A percentile compares a stretch with the other conserved stretches of the same genome.
phyloP scores from a whole-genome alignment of 805 yeast species.

The Naumovozyma dairenensis region DNA sequence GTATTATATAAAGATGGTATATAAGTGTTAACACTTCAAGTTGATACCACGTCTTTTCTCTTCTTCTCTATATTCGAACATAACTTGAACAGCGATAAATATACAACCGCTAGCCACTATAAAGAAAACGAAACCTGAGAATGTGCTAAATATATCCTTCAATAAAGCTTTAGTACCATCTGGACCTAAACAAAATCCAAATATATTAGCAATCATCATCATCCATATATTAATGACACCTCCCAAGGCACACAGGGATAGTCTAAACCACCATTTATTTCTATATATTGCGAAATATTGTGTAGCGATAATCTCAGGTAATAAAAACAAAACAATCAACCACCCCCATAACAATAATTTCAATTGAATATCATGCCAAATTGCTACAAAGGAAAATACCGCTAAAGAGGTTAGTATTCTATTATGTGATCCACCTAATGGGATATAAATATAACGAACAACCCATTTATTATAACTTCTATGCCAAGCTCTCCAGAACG shows the following conservation, averaged over 20 bases:
- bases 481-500: constrained; percentile 99
- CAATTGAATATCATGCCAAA: constrained; percentile 96
- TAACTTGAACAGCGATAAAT: constrained; percentile 80
- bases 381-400: constrained; percentile 89
- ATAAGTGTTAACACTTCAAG: constrained; percentile 67
- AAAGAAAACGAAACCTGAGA: constrained; percentile 55
- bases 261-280: constrained; percentile 58
- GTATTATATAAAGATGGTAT: no score
- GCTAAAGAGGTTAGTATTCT: constrained; percentile 69
- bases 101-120: constrained; percentile 51
- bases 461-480: constrained; percentile 88
- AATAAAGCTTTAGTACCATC: constrained; percentile 70
- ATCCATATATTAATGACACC: constrained; percentile 88
- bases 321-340: constrained; percentile 74
- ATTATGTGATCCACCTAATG: constrained; percentile 73
- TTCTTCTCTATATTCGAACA: constrained; percentile 85
- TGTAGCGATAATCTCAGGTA: constrained; percentile 75
- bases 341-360: constrained; percentile 90
- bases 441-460: constrained; percentile 78
- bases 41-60: constrained; percentile 79
- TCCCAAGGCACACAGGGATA: constrained; percentile 76
- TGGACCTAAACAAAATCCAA: constrained; percentile 87
- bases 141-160: constrained; percentile 61
- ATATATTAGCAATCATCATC: constrained; percentile 95
- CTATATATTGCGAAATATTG: constrained; percentile 32